Conservation (phyloP, 2,329 filamentous ascomycete genomes). For the Fusarium duplospermum region DNA sequence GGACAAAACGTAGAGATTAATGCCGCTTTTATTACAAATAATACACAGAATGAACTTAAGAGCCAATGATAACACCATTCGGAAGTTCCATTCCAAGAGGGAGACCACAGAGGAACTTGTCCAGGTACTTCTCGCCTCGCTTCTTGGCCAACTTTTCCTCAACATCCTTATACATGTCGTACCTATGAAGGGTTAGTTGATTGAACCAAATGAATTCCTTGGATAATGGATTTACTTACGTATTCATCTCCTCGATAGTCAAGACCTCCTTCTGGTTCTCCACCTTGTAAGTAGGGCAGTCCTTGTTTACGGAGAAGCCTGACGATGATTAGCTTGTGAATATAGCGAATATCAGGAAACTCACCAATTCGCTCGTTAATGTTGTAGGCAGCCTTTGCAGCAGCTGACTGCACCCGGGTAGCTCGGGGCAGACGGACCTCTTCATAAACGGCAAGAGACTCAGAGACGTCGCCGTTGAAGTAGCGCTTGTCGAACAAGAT, state of each 20-base stretch:
- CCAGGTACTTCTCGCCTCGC: slow-evolving; percentile 49
- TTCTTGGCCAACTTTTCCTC: slow-evolving; percentile 59
- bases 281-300: slow-evolving; percentile 68
- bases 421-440: slow-evolving; percentile 65
- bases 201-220: no score
- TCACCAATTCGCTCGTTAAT: slow-evolving; percentile 72
- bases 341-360: neutral
- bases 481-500: slow-evolving; percentile 66
- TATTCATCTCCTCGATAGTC: slow-evolving; percentile 78
- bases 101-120: slow-evolving; percentile 56
- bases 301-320: slow-evolving; percentile 72
- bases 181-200: slow-evolving; percentile 49
- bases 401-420: slow-evolving; percentile 67
- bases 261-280: slow-evolving; percentile 70
- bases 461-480: slow-evolving; percentile 60
- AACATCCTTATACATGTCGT: slow-evolving; percentile 69
- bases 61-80: slow-evolving; percentile 56
- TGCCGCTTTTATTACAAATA: slow-evolving; percentile 38
- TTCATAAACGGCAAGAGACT: slow-evolving; percentile 63
- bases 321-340: neutral
- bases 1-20: neutral
- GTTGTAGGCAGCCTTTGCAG: slow-evolving; percentile 68
- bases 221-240: slow-evolving; percentile 52
- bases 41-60: neutral
- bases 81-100: slow-evolving; percentile 62